Base-by-base conservation (phyloP, 768 basidiomycete species). In the Wakefieldia striispora region DNA sequence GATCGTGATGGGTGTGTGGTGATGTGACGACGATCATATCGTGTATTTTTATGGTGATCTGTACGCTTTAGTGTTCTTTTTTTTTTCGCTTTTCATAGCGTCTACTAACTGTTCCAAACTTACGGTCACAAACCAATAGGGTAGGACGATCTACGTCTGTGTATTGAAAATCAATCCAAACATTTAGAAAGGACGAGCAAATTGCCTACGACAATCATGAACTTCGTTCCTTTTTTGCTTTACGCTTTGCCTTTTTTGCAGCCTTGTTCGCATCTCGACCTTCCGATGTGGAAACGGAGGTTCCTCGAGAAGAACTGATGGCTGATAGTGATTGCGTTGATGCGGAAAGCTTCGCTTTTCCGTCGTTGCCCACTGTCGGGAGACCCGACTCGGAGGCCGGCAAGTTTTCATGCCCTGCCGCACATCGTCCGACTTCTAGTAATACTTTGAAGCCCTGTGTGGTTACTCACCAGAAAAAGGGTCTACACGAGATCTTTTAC, bases 1-100 rank as follows among this genome's bases (percentile, higher is more conserved):
- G 77, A 75, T 52, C 76, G 79, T 34, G 85, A 84, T 35, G 79
- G 81, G 31, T 89, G 87, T 73, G 76, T 75, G 45, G 70, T 86
- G 60, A 88, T 86, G 85, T 88, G 76, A 63, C 12, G 39, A 26
- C 9, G 40, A 39, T 43, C 20, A 27, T 26, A 36, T 74, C 56
- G 43, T 57, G 58, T 63, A 57, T 65, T 48, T 56, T 57, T 61
- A 55, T 53, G 59, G 45, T 56, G 50, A 47, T 40, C 56, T 63
- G 58, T 63, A 62, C 53, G 58, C 52, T 65, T 65, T 69, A 57
- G 60, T 50, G 33, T 54, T 49, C 21, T 36, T 40, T 42, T 50
- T 46, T 49, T 51, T 45, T 47, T 37, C 21, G 51, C 40, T 35
- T n/a, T n/a, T n/a, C n/a, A n/a, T 36, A n/a, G 40, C 50, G 20